Base-by-base conservation (phyloP, 768 basidiomycete genomes). In the Pulveroboletus sp. region DNA sequence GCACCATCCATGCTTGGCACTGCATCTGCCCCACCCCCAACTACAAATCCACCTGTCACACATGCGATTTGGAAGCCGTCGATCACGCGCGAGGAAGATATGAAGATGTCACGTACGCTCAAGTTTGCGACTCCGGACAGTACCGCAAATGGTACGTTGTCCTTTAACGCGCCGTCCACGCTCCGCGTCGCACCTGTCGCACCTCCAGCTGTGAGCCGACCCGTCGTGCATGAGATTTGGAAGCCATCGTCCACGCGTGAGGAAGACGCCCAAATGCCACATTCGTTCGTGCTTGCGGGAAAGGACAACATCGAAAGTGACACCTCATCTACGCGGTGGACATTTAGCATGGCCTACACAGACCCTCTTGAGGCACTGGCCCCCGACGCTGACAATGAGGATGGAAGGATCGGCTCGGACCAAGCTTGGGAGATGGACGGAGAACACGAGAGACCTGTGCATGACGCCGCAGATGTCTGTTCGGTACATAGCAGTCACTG, bases 41-140 rank as follows among this genome's bases (percentile, higher is more conserved):
- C 21, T 21, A 4, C 21, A 21, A 21, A 21, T 21, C 21, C 21
- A 21, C 73, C 50, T 60, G 56, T 64, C 38, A 61, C 65, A 1
- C 76, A 73, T 13, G 76, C 78, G 50, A 62, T 79, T 28, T 80
- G 80, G 79, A 76, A 71, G 35, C 77, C 79, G 5, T 61, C 72
- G 0, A 69, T 74, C 17, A 69, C 75, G 0, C 70, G 73, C 1
- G 72, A 75, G 50, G 74, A 79, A 43, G 77, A 77, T 31, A 63
- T 64, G 0, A 58, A 71, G 10, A 59, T 69, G 36, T 71, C 21
- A 21, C 21, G 21, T 21, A 21, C 21, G 21, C 21, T 21, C 21
- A 21, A 21, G 21, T 21, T 21, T 21, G 21, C 21, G 21, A 21
- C 21, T 21, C 21, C 21, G 21, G 4, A 21, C 21, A 21, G 21